Evolutionary conservation across 192 early-diverging fungal species (phyloP), one percentile per base, ranked within the genome.

Genomic region (Dissophora ornata): DNA sequence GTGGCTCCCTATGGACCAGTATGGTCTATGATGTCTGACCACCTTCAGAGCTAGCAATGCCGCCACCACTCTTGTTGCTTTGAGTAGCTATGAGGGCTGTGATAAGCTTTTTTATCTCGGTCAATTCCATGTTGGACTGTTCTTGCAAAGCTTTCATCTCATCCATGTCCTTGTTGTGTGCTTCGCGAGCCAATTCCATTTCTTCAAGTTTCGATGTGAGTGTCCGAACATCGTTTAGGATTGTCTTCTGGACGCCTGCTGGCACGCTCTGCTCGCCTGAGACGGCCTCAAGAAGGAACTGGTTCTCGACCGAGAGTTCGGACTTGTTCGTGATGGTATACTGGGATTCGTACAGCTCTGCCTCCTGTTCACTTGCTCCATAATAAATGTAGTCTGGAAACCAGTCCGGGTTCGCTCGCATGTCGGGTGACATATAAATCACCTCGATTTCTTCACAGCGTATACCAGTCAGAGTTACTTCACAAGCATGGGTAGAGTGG

Each of bases 331-430:
- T 42, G 32, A 77, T 77, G 22, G 40, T 51, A 16, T 44, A 77
- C 29, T 62, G 61, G 29, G 73, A 67, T 18, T 77, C 73, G 40
- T 77, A 77, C 3, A 62, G 28, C 26, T 77, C 73, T 15, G 73
- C 73, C 24, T 77, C 57, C 49, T 67, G 73, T 28, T 77, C 73
- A 22, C 40, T 77, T 12, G 73, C 73, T 13, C 63, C 73, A 15
- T 77, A 77, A 24, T 77, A 77, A 28, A 77, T 67, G n/a, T 66
- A 77, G 47, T 77, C 73, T 0, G 73, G 73, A 54, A 77, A 77
- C 32, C 62, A 77, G 59, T 77, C 62, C 29, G 58, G 64, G 47
- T 77, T 77, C 26, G 67, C 64, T 4, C 73, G 63, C 25, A 56
- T 42, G 29, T 46, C 28, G 25, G 54, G 57, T 12, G 64, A 56